Percentiles rank a stretch among this genome's conserved stretches.
These are phyloP conservation scores for Eucalyptus erythrocorys DNA, from an alignment of 345 rosid species.

Conservation along the genomic window DNA sequence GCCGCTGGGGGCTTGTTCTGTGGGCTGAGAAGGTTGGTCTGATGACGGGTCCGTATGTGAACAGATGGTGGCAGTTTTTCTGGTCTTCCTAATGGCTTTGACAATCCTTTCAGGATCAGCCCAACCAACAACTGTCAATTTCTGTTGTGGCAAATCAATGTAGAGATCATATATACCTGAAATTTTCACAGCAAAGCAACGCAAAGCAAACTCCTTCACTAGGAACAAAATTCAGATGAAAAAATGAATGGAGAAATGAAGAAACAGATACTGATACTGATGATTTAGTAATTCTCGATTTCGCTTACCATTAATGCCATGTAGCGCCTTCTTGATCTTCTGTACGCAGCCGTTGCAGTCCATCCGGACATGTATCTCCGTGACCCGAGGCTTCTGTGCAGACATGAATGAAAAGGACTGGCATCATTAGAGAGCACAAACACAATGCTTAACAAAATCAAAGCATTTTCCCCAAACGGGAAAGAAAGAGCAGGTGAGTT, in stretches of 20 bases:
- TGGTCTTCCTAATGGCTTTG: conserved; percentile 52
- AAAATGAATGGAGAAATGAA: neutral
- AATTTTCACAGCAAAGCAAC: neutral
- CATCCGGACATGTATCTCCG: conserved; percentile 61
- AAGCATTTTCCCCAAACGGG: neutral
- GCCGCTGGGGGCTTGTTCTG: conserved; percentile 27
- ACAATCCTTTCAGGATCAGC: conserved; percentile 56
- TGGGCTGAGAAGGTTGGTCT: conserved; percentile 25
- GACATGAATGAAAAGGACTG: neutral
- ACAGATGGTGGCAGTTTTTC: conserved; percentile 51
- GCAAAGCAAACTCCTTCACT: neutral
- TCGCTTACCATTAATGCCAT: conserved; percentile 45
- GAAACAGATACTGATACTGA: neutral
- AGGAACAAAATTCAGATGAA: neutral
- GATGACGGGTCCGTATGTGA: conserved; percentile 17
- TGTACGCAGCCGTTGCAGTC: conserved; percentile 78
- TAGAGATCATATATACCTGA: conserved; percentile 53
- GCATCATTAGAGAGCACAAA: neutral
- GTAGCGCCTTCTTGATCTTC: conserved; percentile 59
- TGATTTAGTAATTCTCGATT: neutral
- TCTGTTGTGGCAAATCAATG: conserved; percentile 54
- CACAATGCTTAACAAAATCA: neutral
- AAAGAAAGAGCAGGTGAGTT: neutral
- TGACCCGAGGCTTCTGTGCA: conserved; percentile 42
- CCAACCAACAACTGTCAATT: conserved; percentile 57